Evolutionary conservation across 1,284 basidiomycete species (phyloP), one percentile per base, ranked within the genome.

Genomic region (Gymnopus androsaceus): DNA sequence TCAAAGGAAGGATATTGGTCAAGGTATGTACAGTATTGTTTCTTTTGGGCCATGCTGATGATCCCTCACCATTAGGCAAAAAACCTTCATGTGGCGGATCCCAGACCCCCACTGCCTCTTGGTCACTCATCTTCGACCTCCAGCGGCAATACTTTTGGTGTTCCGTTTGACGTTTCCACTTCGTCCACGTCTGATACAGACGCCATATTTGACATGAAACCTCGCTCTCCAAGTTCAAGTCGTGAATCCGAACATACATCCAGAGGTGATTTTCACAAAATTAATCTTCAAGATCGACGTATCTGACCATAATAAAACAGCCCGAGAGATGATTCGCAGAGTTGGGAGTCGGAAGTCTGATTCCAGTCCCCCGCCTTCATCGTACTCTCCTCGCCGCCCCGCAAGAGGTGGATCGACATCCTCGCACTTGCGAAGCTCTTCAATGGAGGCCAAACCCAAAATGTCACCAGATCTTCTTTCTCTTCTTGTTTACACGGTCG

Each of bases 401-500:
- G 47, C 44, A 36, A 36, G 40, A 34, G 21, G 49, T 17, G 33
- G 21, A 36, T 44, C 47, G 2, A 12, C 19, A 14, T 55, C 23
- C 12, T 51, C 46, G 14, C n/a, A 21, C 17, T 47, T 33, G 25
- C 28, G 7, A 37, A 33, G 15, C 31, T 46, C 40, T 46, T 41
- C 37, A 42, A 33, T 42, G 27, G 54, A 44, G 34, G 63, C 67
- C 3, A 86, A 84, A 69, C 72, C 73, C 21, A 84, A 82, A 64
- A 93, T 96, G 84, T 92, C 93, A 0, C 68, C 81, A 12, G 78
- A 79, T 2, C 81, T 99, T 1, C 81, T 86, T 1, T 79, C 83
- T 1, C 80, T 98, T 12, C 82, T 98, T 7, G 88, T 99, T 25
- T 99, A 99, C 71, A 98, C 96, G 2, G 85, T 96, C 37, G 96